A percentile compares a stretch with the other conserved stretches of the same genome.
These are phyloP conservation scores for Yarrowia divulgata DNA, from an alignment of 805 yeast species.

Conservation along the genomic window DNA sequence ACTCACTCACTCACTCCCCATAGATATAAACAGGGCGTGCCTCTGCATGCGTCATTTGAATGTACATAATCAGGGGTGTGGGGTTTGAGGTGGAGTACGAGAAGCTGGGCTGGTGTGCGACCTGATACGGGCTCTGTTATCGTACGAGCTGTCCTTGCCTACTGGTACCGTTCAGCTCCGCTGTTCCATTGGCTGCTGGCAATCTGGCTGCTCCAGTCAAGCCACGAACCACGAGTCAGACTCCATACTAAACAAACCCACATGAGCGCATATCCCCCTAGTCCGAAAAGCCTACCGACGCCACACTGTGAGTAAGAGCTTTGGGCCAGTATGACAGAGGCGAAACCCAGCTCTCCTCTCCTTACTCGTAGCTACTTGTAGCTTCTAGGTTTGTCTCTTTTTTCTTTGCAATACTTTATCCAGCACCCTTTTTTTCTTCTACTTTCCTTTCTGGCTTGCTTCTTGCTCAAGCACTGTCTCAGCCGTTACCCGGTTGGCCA, in stretches of 20 bases:
- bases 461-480: not conserved
- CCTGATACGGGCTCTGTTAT: not conserved
- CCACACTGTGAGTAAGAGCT: not conserved
- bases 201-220: slow-evolving; percentile 15
- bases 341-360: too few species aligned
- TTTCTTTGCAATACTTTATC: not conserved
- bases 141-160: not conserved
- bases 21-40: not conserved
- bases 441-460: not conserved
- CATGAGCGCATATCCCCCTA: slow-evolving; percentile 16
- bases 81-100: not conserved
- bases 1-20: too few species aligned
- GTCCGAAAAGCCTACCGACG: not conserved
- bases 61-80: slow-evolving; percentile 23
- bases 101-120: not conserved
- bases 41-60: not conserved
- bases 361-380: not conserved
- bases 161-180: too few species aligned
- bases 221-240: slow-evolving; percentile 33
- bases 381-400: not conserved
- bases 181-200: not conserved
- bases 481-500: not conserved
- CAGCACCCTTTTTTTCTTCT: too few species aligned
- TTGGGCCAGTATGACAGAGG: too few species aligned
- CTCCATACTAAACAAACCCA: not conserved